A percentile compares a stretch with the other conserved stretches of the same genome.
phyloP scores from a whole-genome alignment of 1,284 basidiomycete species.

The Leccinum subfulvum region DNA sequence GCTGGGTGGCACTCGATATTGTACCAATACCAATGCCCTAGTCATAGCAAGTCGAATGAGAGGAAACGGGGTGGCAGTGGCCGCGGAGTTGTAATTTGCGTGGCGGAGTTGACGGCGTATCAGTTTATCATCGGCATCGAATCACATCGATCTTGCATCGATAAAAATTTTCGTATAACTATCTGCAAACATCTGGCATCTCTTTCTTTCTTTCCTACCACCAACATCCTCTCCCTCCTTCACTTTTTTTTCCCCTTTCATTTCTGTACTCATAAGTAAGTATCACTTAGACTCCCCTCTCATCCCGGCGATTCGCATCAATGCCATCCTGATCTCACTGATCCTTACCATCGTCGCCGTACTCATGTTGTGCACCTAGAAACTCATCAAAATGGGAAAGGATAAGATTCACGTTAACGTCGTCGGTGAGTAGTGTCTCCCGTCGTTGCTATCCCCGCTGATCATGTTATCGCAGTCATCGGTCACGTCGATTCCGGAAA shows the following conservation, averaged over 20 bases:
- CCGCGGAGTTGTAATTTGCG: conserved; percentile 22
- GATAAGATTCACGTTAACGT: conserved; percentile 89
- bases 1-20: conserved; percentile 5
- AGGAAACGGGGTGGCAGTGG: not conserved
- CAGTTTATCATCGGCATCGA: conserved; percentile 42
- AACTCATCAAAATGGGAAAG: conserved; percentile 80
- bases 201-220: conserved; percentile 47
- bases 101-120: conserved; percentile 33
- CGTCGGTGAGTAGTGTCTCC: conserved; percentile 63
- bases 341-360: conserved; percentile 31
- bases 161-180: conserved; percentile 63
- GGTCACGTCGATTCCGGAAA: conserved; percentile 98
- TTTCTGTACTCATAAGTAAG: conserved; percentile 48
- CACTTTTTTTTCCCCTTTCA: conserved; percentile 34
- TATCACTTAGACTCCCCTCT: conserved; percentile 15
- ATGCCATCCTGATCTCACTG: conserved; percentile 19
- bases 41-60: not conserved
- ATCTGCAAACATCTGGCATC: conserved; percentile 48
- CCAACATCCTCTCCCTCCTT: conserved; percentile 48
- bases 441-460: conserved; percentile 11
- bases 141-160: conserved; percentile 56
- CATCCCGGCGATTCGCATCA: conserved; percentile 8
- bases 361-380: conserved; percentile 39
- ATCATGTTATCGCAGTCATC: conserved; percentile 69
- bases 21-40: conserved; percentile 14